Percentiles rank a stretch among this genome's conserved stretches.
Conservation (phyloP, 2,329 filamentous ascomycete species). For the Clonostachys rhizophaga region DNA sequence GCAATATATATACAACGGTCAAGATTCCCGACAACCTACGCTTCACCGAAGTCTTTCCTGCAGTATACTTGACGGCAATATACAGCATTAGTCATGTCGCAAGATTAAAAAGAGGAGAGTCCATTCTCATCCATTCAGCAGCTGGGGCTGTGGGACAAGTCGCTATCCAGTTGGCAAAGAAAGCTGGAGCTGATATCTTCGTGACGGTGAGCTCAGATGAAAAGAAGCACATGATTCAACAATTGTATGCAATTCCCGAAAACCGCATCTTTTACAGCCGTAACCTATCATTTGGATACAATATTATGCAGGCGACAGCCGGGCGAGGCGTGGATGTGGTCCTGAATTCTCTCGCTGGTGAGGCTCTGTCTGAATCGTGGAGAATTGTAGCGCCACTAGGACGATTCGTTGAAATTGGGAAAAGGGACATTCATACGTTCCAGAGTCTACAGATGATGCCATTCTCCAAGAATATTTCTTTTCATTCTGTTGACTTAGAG, state of each 20-base stretch:
- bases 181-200: slow-evolving; percentile 73
- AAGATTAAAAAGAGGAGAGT: slow-evolving; percentile 39
- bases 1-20: neutral
- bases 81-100: slow-evolving; percentile 21
- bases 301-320: slow-evolving; percentile 12
- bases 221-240: slow-evolving; percentile 42
- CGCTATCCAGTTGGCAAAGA: slow-evolving; percentile 80
- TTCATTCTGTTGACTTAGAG: slow-evolving; percentile 1
- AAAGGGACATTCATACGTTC: slow-evolving; percentile 23
- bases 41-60: slow-evolving; percentile 10
- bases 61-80: slow-evolving; percentile 19
- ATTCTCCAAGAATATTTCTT: neutral
- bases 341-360: slow-evolving; percentile 19
- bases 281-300: slow-evolving; percentile 12
- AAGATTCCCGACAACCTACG: neutral
- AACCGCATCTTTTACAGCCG: slow-evolving; percentile 17
- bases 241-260: slow-evolving; percentile 4
- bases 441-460: neutral
- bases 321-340: slow-evolving; percentile 22
- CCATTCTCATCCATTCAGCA: slow-evolving; percentile 77
- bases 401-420: slow-evolving; percentile 14
- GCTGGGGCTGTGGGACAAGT: slow-evolving; percentile 79
- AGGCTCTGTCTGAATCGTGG: slow-evolving; percentile 19
- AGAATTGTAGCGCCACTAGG: slow-evolving; percentile 22
- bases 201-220: slow-evolving; percentile 76